Evolutionary conservation across 176 grass and related monocot genomes (phyloP), one percentile per base, ranked within the genome.

Genomic region (Carex myosuroides): DNA sequence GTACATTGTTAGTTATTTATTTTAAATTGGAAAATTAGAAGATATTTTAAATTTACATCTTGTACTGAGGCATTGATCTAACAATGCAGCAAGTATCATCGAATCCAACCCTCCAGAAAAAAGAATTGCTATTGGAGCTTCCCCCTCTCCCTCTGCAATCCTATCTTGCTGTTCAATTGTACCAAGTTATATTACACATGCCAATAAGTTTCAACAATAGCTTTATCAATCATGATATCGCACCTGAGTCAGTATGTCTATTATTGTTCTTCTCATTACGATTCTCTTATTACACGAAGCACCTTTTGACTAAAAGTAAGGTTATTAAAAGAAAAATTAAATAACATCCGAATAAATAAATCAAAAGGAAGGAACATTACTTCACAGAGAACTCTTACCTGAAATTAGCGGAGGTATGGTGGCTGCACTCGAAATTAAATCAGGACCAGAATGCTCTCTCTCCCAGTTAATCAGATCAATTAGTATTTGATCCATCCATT

Each of bases 241-340:
- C 42, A 93, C 92, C 87, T 91, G 50, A 90, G 79, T 87, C 42
- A 91, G 9, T 64, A 35, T 85, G 85, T 84, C 88, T 78, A 93
- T 35, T 70, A 88, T 90, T 61, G 91, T 93, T 74, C 91, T 88
- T 80, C 85, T 71, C 91, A 87, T 94, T 85, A 95, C 86, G 95
- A 93, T 70, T 95, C 85, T 85, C 76, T 86, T 86, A 98, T 86
- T 14, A 85, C 89, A 88, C 17, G 67, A 77, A 98, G 84, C 69
- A 98, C 86, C 62, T 81, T 87, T 53, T 85, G 54, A 64, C 92
- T 90, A 88, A 87, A 79, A 67, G 39, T 41, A 90, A 86, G 84
- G 57, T 72, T 85, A 74, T 87, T 9, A 24, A 86, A 83, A 82
- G 13, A 85, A 75, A 44, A 46, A 77, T 88, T 78, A 83, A 57